Evolutionary conservation across 306 rosid species (phyloP).

Genomic region (Quercus ilex): DNA sequence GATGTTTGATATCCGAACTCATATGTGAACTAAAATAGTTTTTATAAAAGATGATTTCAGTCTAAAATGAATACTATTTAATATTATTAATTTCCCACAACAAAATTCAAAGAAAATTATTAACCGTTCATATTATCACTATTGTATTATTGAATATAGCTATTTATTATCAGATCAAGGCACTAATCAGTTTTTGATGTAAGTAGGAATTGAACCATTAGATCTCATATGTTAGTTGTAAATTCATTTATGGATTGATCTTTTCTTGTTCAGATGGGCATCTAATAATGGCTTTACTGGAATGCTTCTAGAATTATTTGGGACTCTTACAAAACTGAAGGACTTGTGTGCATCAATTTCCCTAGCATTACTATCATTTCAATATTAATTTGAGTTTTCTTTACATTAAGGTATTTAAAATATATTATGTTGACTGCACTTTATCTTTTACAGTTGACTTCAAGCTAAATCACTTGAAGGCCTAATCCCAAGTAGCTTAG

Average conservation of each 20-base stretch:
- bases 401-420: neutral
- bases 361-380: neutral
- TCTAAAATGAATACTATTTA: no score
- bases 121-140: no score
- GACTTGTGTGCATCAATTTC: conserved; percentile 26
- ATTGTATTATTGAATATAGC: no score
- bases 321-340: conserved; percentile 25
- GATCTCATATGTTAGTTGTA: neutral
- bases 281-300: conserved; percentile 40
- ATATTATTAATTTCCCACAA: no score
- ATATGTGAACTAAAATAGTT: no score
- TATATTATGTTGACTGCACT: neutral
- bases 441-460: conserved; percentile 21
- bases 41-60: no score
- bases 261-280: conserved; percentile 28
- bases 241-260: neutral
- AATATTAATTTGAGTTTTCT: neutral
- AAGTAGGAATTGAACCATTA: rapidly evolving
- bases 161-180: no score
- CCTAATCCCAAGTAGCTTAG: conserved; percentile 34
- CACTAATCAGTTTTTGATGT: rapidly evolving
- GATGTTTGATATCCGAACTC: no score
- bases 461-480: conserved; percentile 37
- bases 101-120: no score
- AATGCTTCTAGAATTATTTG: conserved; percentile 35